phyloP scores from a whole-genome alignment of 176 grass and related monocot species.

The Oryza australiensis region DNA sequence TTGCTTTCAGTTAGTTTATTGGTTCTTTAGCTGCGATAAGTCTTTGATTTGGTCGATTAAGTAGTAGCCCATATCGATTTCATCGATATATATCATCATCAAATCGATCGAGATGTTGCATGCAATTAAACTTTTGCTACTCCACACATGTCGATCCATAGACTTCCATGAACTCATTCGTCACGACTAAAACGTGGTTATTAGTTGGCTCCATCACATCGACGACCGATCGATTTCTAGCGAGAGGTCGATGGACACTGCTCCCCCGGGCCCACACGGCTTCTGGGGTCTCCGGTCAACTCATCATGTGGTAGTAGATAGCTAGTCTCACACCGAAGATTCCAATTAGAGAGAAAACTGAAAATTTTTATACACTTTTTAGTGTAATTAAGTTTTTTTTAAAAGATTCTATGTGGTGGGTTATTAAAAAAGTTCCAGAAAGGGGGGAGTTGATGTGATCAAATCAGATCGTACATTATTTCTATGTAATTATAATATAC shows the following conservation, averaged over 20 bases:
- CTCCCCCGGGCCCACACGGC: background rate
- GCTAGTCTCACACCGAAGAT: too few species aligned
- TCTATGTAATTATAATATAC: background rate
- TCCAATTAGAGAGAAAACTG: background rate
- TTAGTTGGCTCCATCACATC: background rate
- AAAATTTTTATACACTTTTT: background rate
- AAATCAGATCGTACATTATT: background rate
- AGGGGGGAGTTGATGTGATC: background rate
- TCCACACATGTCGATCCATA: too few species aligned
- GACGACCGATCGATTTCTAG: too few species aligned
- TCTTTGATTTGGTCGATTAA: background rate
- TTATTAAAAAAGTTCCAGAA: background rate
- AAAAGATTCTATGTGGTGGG: too few species aligned
- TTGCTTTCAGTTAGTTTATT: background rate
- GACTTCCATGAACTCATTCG: background rate
- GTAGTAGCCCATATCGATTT: background rate
- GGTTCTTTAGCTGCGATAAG: background rate
- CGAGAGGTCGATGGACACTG: too few species aligned
- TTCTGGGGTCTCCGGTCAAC: background rate
- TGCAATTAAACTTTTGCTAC: background rate
- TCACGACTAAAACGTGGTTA: conserved; percentile 37
- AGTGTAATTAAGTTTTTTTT: background rate
- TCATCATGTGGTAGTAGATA: background rate
- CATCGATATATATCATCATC: background rate
- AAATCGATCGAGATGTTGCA: background rate